A percentile compares a stretch with the other conserved stretches of the same genome.
Evolutionary conservation across 2,329 filamentous ascomycete species (phyloP).

Genomic region (Diaporthe sp.): DNA sequence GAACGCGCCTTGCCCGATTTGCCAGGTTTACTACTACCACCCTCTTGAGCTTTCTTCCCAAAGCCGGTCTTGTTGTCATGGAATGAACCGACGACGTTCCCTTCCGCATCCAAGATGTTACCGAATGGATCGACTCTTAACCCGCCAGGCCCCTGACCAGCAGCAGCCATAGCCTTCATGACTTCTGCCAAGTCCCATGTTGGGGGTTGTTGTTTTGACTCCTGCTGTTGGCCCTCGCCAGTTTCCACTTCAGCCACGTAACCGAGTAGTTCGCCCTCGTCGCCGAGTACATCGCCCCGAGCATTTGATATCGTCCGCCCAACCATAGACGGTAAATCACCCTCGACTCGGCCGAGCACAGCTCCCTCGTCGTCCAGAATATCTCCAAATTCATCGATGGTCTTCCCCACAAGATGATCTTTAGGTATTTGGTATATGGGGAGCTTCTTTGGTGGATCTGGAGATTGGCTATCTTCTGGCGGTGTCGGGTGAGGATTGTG

Average conservation of each 20-base stretch:
- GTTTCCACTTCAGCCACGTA: constrained; percentile 56
- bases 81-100: constrained; percentile 59
- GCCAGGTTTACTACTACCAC: constrained; percentile 36
- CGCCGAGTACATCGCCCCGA: constrained; percentile 58
- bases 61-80: constrained; percentile 52
- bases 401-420: constrained; percentile 55
- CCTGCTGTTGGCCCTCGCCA: constrained; percentile 36
- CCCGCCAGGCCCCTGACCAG: constrained; percentile 43
- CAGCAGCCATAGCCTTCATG: constrained; percentile 39
- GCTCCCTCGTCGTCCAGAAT: constrained; percentile 60
- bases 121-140: constrained; percentile 55
- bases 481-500: constrained; percentile 30
- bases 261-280: constrained; percentile 54
- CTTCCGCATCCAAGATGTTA: constrained; percentile 57
- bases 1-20: constrained; percentile 38
- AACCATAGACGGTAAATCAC: constrained; percentile 66
- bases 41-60: constrained; percentile 35
- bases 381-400: constrained; percentile 65
- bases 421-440: constrained; percentile 42
- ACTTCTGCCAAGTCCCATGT: constrained; percentile 47
- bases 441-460: constrained; percentile 40
- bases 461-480: neutral
- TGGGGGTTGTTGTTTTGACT: constrained; percentile 39
- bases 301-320: constrained; percentile 56
- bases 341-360: constrained; percentile 62